These are phyloP conservation scores for Periconia digitata DNA, from an alignment of 2,329 filamentous ascomycete species.

Conservation along the genomic window DNA sequence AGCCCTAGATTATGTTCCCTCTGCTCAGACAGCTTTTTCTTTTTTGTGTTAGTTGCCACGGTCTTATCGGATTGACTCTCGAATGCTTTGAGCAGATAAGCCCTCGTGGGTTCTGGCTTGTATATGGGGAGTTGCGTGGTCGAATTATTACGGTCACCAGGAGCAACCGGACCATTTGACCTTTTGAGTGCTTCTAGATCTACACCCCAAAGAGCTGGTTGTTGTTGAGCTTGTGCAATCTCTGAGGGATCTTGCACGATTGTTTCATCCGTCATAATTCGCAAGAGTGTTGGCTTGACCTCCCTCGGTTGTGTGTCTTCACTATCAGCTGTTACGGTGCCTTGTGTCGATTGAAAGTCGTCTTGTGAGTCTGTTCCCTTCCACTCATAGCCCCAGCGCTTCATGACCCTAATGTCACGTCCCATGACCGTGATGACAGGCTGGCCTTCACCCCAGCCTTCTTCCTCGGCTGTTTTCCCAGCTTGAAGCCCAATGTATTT, in stretches of 20 bases:
- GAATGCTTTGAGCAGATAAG: slow-evolving; percentile 63
- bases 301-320: slow-evolving; percentile 10
- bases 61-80: slow-evolving; percentile 44
- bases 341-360: slow-evolving; percentile 22
- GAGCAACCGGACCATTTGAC: slow-evolving; percentile 39
- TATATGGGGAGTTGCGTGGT: slow-evolving; percentile 68
- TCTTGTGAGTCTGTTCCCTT: not conserved
- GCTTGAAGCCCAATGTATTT: slow-evolving; percentile 71
- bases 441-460: slow-evolving; percentile 75
- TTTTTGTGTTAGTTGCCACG: slow-evolving; percentile 30
- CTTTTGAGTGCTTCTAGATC: slow-evolving; percentile 59
- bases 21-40: slow-evolving; percentile 58
- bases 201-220: slow-evolving; percentile 59
- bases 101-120: slow-evolving; percentile 67
- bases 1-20: slow-evolving; percentile 70
- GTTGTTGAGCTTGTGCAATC: slow-evolving; percentile 21
- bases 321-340: slow-evolving; percentile 6
- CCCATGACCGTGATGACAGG: slow-evolving; percentile 73
- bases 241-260: slow-evolving; percentile 10
- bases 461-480: slow-evolving; percentile 65
- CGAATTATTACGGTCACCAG: slow-evolving; percentile 12
- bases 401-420: slow-evolving; percentile 72
- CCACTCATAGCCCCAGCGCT: slow-evolving; percentile 73
- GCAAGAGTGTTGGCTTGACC: not conserved
- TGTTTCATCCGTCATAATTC: slow-evolving; percentile 16